These are phyloP conservation scores for Andrographis paniculata DNA, from an alignment of 305 asterid genomes.

Conservation along the genomic window DNA sequence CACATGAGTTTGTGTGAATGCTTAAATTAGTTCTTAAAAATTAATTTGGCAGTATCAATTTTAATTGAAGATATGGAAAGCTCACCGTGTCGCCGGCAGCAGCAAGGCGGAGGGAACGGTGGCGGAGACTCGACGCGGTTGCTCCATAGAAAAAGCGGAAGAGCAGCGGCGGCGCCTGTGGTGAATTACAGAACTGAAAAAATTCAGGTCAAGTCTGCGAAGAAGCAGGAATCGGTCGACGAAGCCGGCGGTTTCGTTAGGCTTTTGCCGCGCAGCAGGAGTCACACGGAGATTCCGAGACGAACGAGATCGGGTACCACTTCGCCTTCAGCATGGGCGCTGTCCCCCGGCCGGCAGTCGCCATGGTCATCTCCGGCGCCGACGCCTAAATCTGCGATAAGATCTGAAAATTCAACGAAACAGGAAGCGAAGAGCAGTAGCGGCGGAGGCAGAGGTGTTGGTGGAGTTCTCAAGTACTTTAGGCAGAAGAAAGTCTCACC, in stretches of 20 bases:
- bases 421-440: slow-evolving; percentile 22
- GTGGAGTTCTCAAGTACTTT: slow-evolving; percentile 49
- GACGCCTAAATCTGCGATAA: slow-evolving; percentile 31
- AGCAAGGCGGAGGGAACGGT: background rate
- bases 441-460: slow-evolving; percentile 20
- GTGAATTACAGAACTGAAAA: background rate
- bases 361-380: slow-evolving; percentile 7
- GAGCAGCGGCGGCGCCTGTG: background rate
- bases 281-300: slow-evolving; percentile 35
- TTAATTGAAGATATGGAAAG: background rate
- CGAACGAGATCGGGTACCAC: slow-evolving; percentile 34
- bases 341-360: slow-evolving; percentile 42
- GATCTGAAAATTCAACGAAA: slow-evolving; percentile 31
- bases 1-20: no score
- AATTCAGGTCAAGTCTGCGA: background rate
- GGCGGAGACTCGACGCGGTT: background rate
- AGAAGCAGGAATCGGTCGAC: background rate
- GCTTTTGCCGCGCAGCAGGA: slow-evolving; percentile 27
- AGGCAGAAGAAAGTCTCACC: slow-evolving; percentile 51
- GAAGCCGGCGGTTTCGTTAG: slow-evolving; percentile 21
- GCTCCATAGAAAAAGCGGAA: background rate
- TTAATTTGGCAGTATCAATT: background rate
- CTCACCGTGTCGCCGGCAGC: background rate
- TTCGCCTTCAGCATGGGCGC: slow-evolving; percentile 89
- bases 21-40: background rate